phyloP scores from a whole-genome alignment of 1,139 yeast genomes.

The Hyphopichia burtonii region DNA sequence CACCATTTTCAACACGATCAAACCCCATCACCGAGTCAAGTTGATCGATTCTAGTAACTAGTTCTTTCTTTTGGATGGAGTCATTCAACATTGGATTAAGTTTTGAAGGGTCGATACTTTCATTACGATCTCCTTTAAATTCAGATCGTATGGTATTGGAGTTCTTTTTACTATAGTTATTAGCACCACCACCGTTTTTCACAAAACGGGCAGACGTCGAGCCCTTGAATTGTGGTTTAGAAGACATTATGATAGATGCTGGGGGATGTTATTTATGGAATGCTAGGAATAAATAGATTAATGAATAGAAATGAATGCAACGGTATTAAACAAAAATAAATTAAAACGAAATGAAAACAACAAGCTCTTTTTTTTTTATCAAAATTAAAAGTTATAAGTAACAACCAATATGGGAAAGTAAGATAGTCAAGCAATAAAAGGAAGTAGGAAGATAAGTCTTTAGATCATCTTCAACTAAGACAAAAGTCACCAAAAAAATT shows the following conservation, averaged over 20 bases:
- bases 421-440: neutral
- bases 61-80: slow-evolving; percentile 38
- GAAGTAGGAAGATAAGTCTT: neutral
- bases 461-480: neutral
- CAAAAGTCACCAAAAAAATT: neutral
- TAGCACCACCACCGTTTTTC: slow-evolving; percentile 31
- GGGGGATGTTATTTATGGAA: neutral
- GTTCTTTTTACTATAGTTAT: neutral
- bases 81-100: slow-evolving; percentile 43
- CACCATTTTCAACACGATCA: slow-evolving; percentile 69
- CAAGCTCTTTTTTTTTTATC: neutral
- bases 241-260: neutral
- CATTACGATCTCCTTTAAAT: slow-evolving; percentile 7
- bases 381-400: neutral
- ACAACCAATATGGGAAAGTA: neutral
- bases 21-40: slow-evolving; percentile 84
- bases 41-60: slow-evolving; percentile 54
- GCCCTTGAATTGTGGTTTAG: slow-evolving; percentile 34
- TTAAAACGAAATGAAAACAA: neutral
- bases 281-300: neutral
- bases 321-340: neutral
- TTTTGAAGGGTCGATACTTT: slow-evolving; percentile 18
- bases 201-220: slow-evolving; percentile 57
- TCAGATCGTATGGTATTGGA: slow-evolving; percentile 14
- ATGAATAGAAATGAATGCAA: neutral